Evolutionary conservation across 352 stramenopile genomes (phyloP).

Genomic region (Pythium coloratum): DNA sequence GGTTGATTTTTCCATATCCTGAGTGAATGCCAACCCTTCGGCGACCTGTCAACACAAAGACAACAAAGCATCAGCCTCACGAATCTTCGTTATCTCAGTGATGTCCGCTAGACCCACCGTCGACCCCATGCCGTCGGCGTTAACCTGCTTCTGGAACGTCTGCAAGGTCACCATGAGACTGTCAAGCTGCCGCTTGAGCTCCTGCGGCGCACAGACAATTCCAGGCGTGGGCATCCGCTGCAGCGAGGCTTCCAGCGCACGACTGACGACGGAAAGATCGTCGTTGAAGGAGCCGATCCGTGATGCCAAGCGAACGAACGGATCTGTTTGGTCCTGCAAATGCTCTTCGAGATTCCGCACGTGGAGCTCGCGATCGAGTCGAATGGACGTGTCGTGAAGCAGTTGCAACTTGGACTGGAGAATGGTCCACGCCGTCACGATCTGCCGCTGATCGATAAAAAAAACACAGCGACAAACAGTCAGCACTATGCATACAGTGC

Average conservation of each 20-base stretch:
- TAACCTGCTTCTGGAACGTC: slow-evolving; percentile 30
- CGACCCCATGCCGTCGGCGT: slow-evolving; percentile 24
- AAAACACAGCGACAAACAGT: background rate
- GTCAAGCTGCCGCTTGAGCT: slow-evolving; percentile 40
- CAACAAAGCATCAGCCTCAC: background rate
- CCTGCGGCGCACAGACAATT: slow-evolving; percentile 22
- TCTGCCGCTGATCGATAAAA: slow-evolving; percentile 36
- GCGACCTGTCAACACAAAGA: slow-evolving; percentile 25
- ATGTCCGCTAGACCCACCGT: slow-evolving; percentile 23
- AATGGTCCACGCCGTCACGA: slow-evolving; percentile 39
- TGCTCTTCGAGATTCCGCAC: slow-evolving; percentile 28
- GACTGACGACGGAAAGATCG: slow-evolving; percentile 29
- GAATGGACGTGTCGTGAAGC: slow-evolving; percentile 41
- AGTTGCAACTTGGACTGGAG: slow-evolving; percentile 55
- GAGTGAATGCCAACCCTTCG: slow-evolving; percentile 31
- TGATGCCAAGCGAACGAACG: slow-evolving; percentile 28
- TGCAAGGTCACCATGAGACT: slow-evolving; percentile 31
- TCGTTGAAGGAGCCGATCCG: slow-evolving; percentile 19
- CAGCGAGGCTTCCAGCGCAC: slow-evolving; percentile 35
- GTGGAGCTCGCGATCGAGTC: slow-evolving; percentile 43
- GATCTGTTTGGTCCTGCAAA: slow-evolving; percentile 27
- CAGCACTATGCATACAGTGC: background rate
- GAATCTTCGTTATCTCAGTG: no score
- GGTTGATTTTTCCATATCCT: slow-evolving; percentile 30
- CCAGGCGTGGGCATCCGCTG: slow-evolving; percentile 40